These are phyloP conservation scores for Oehlia diaphana DNA, from an alignment of 192 early-diverging fungal species.

Conservation along the genomic window DNA sequence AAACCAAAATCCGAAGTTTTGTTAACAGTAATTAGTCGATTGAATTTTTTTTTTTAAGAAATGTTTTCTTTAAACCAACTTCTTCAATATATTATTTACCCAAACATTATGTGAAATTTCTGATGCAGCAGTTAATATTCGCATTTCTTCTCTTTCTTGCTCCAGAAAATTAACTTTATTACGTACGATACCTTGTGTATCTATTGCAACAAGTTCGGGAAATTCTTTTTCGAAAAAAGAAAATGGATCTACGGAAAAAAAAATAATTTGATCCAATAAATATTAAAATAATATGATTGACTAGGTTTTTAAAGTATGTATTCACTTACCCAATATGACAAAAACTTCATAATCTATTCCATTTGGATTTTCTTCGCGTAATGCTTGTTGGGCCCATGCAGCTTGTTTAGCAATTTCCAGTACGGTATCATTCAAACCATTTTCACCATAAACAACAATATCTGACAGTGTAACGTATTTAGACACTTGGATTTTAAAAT, in stretches of 20 bases:
- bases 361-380: conserved; percentile 34
- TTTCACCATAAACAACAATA: conserved; percentile 47
- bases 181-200: conserved; percentile 34
- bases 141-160: conserved; percentile 54
- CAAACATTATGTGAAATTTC: conserved; percentile 50
- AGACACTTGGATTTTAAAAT: conserved; percentile 54
- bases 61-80: neutral
- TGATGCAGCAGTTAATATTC: conserved; percentile 43
- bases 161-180: conserved; percentile 52
- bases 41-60: too few species aligned
- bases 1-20: neutral
- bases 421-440: conserved; percentile 34
- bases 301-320: neutral
- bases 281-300: neutral
- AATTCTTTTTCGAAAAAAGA: conserved; percentile 41
- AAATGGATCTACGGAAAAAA: conserved; percentile 40
- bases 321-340: conserved; percentile 46
- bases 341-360: conserved; percentile 43
- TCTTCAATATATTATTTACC: conserved; percentile 39
- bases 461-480: conserved; percentile 52
- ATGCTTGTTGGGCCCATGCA: conserved; percentile 42
- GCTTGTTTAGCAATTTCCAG: conserved; percentile 43
- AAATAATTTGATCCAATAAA: neutral
- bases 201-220: conserved; percentile 39
- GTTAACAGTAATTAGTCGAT: too few species aligned